These are phyloP conservation scores for Populus tremula DNA, from an alignment of 345 rosid species.

Conservation along the genomic window DNA sequence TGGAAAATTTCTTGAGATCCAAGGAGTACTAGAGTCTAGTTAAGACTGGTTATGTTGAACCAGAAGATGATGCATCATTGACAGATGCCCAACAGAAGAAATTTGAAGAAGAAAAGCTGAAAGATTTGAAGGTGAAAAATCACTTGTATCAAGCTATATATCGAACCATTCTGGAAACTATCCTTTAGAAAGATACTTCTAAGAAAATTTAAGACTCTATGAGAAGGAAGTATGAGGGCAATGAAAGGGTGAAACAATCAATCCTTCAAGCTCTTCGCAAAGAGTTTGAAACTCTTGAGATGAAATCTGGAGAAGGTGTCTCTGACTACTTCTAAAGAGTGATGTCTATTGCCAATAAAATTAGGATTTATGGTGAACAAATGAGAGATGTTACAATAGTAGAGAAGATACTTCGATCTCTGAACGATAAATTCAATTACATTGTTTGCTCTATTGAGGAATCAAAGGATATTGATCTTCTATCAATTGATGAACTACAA, in stretches of 20 bases:
- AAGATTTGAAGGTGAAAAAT: not conserved
- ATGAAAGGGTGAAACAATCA: not conserved
- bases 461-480: not conserved
- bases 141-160: not conserved
- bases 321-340: too few species aligned
- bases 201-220: not conserved
- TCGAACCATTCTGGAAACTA: not conserved
- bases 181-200: not conserved
- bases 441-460: not conserved
- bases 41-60: not conserved
- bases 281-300: not conserved
- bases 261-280: not conserved
- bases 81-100: not conserved
- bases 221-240: not conserved
- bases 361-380: not conserved
- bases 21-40: not conserved
- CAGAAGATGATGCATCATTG: not conserved
- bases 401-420: not conserved
- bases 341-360: too few species aligned
- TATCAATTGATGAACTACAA: not conserved
- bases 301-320: not conserved
- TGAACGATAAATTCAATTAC: not conserved
- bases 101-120: not conserved
- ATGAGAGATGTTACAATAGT: constrained; percentile 1
- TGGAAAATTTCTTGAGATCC: not conserved